Base-by-base conservation (phyloP, 768 basidiomycete genomes). In the Strobilomyces confusus region DNA sequence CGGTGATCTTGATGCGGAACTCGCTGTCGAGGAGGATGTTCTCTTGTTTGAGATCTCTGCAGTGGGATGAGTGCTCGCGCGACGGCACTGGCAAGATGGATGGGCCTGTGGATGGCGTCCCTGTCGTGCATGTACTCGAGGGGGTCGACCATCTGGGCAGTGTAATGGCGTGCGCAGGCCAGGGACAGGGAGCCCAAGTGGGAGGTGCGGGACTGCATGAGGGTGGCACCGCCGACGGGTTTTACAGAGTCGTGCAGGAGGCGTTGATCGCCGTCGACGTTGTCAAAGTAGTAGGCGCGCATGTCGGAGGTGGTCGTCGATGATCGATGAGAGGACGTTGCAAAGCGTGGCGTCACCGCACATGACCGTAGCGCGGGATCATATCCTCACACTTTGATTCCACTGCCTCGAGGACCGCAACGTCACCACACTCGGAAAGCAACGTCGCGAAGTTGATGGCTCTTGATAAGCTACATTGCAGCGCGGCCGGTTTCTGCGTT, bases 1-100 rank as follows among this genome's bases (percentile, higher is more conserved):
- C 97, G 14, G 93, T 91, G n/a, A 99, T 81, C 69, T 93, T 95
- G 65, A 97, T 82, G 49, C 92, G 84, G 72, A 86, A 89, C 15
- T 84, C 80, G 32, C 80, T 80, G 60, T 95, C 92, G 19, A 99
- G 77, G 9, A 99, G 77, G 29, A 98, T 77, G 67, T 98, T 98
- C 70, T 89, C 89, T 12, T 88, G 89, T 67, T 91, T n/a, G n/a
- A n/a, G 76, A 64, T 91, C 88, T 51, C 84, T 85, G 67, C 12
- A 44, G 54, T 44, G 29, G 17, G 32, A 55, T 37, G 33, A 41
- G 41, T 53, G 56, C 45, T 50, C 52, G 51, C 56, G 58, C 32
- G 53, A 59, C 43, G 50, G 11, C 26, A 25, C 43, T 32, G 12
- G 46, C 25, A 44, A 32, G n/a, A 44, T 49, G 44, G 33, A 50